Base-by-base conservation (phyloP, 164 flowering plant genomes). In the Stephania japonica region DNA sequence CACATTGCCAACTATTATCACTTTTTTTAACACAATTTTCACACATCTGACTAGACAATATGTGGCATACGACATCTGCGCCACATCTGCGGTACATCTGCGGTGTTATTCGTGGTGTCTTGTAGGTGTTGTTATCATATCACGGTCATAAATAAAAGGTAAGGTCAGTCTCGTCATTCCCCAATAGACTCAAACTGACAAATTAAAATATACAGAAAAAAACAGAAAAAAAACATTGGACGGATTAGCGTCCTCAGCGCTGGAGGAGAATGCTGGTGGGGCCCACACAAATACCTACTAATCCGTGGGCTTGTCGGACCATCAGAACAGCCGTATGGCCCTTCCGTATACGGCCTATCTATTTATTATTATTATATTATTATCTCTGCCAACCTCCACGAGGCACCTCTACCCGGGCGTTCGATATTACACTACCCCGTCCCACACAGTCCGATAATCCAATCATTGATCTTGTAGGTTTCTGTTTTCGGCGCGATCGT, bases 341-440 rank as follows among this genome's bases (percentile, higher is more conserved):
- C 72, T 82, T 89, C 93, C 96, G 90, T 85, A 85, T 89, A 86
- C 90, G 91, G 90, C 76, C 84, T 18, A 56, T 56, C 5, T 56
- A 12, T 13, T 53, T 18, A 56, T n/a, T 56, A 56, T 14, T 56
- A 56, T 2, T 56, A 56, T 56, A 19, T 56, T n/a, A 56, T n/a
- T 56, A 19, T n/a, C 61, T 53, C 61, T 19, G 18, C 50, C 50
- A 44, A 9, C 50, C 14, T 8, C 50, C 50, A 44, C 61, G 19
- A 10, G 61, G 14, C 61, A 5, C 14, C 61, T 53, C 18, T 53
- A 12, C 61, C 61, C 18, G 61, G 38, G 38, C 18, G 14, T 12
- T 44, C 6, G 14, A 53, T 56, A 56, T 56, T 56, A 56, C 19
- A 16, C 18, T 56, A 56, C 18, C 62, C 62, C 62, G 62, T 19